Evolutionary conservation across 805 yeast species (phyloP), one percentile per base, ranked within the genome.

Genomic region (Saccharomycopsis javanensis): DNA sequence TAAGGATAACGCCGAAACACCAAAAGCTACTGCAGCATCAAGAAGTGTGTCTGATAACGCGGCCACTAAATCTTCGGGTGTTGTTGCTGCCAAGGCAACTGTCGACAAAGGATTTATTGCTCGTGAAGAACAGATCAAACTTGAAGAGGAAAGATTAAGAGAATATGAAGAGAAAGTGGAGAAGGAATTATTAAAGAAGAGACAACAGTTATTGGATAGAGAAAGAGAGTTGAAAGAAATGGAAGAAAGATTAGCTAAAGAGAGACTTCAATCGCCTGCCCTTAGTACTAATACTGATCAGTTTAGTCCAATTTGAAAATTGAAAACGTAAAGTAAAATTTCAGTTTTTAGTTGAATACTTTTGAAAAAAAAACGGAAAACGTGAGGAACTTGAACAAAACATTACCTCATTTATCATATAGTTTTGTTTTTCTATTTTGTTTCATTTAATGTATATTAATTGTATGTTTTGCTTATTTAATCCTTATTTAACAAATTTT

Each of bases 121-220:
- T 42, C 87, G 92, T 70, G 97, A 90, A 70, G 96, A 88, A 71
- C 95, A 88, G 72, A 86, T 89, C 65, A 83, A 87, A 65, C 74
- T 85, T 55, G 97, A 90, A 71, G 97, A 90, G 72, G 96, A 88
- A 71, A 80, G 95, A 72, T 77, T 90, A 67, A 83, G 79, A 66
- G 86, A 88, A 50, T 88, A 87, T 68, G 97, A 90, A 72, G 89
- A 85, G 70, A 78, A 94, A 64, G 95, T 90, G 27, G 96, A 90
- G 72, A 87, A 85, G 67, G 96, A 89, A 70, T 76, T 90, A 68
- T 75, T 86, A 67, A 77, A 78, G 68, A 88, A 90, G 75, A 79
- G 94, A 64, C 83, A 84, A 66, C 97, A 90, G 70, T 79, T 90
- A 60, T 77, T 86, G 68, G 86, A 83, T 63, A 81, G 96, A 67